Evolutionary conservation across 805 yeast species (phyloP).

Genomic region (Starmerella stigmatis): DNA sequence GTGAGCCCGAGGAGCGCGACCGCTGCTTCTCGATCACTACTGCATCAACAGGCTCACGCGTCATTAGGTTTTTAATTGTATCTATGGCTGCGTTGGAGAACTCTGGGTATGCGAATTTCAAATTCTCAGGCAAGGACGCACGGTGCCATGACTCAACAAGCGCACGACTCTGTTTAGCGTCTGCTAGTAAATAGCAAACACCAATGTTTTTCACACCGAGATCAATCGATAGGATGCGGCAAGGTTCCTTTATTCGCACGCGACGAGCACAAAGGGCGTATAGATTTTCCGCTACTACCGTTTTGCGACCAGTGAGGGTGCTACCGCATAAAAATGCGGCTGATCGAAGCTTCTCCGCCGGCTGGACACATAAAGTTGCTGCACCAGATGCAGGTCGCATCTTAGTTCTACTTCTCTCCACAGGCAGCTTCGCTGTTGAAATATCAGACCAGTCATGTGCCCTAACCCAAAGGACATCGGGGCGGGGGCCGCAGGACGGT

Average conservation of each 20-base stretch:
- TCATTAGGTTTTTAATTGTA: constrained; percentile 13
- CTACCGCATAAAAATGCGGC: constrained; percentile 6
- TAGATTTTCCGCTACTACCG: background rate
- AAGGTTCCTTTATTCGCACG: background rate
- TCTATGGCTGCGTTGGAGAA: constrained; percentile 24
- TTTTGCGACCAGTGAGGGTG: constrained; percentile 6
- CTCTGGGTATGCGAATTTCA: constrained; percentile 25
- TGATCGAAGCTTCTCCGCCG: background rate
- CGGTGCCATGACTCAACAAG: constrained; percentile 14
- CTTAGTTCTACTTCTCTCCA: too few relatives aligned
- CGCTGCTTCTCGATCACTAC: constrained; percentile 50
- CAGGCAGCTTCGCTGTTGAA: too few relatives aligned
- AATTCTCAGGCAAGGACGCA: constrained; percentile 9
- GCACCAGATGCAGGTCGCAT: background rate
- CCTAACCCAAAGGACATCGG: too few relatives aligned
- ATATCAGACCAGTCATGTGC: too few relatives aligned
- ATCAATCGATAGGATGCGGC: constrained; percentile 28
- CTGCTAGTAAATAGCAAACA: constrained; percentile 20
- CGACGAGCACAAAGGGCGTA: background rate
- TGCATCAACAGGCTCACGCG: constrained; percentile 26
- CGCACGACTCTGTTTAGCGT: constrained; percentile 5
- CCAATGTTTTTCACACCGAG: constrained; percentile 31
- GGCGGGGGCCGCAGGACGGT: too few relatives aligned
- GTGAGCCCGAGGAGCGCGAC: constrained; percentile 40
- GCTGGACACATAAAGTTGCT: background rate